Percentiles rank a stretch among this genome's conserved stretches.
phyloP scores from a whole-genome alignment of 2,329 filamentous ascomycete species.

The Neofusicoccum ribis region DNA sequence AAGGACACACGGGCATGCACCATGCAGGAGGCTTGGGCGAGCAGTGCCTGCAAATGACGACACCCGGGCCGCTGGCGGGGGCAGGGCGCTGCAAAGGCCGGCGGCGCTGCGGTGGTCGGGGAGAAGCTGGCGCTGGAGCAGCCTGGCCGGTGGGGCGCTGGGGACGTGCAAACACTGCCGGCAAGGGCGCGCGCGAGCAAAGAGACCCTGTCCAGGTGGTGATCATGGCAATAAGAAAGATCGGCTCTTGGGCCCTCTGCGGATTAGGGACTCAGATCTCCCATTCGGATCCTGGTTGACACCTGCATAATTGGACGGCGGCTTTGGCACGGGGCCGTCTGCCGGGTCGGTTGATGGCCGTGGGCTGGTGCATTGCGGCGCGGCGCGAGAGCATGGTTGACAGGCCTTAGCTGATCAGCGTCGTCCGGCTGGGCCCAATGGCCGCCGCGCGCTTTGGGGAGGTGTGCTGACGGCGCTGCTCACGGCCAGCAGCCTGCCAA shows the following conservation, averaged over 20 bases:
- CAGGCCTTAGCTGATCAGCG: slow-evolving; percentile 13
- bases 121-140: not conserved
- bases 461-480: slow-evolving; percentile 16
- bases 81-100: slow-evolving; percentile 3
- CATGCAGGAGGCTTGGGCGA: slow-evolving; percentile 16
- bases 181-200: not conserved
- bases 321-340: slow-evolving; percentile 19
- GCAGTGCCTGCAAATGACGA: slow-evolving; percentile 17
- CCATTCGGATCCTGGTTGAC: slow-evolving; percentile 16
- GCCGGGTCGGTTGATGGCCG: slow-evolving; percentile 20
- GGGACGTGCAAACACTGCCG: not conserved
- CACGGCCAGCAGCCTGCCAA: slow-evolving; percentile 5
- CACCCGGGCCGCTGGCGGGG: slow-evolving; percentile 2
- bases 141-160: not conserved
- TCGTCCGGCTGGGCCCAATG: not conserved
- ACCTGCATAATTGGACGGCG: slow-evolving; percentile 21
- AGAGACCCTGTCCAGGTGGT: slow-evolving; percentile 21
- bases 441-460: not conserved
- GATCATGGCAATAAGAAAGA: slow-evolving; percentile 21
- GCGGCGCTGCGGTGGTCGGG: not conserved
- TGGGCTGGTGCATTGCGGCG: slow-evolving; percentile 17
- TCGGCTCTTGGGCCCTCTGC: slow-evolving; percentile 20
- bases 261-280: slow-evolving; percentile 20
- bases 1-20: slow-evolving; percentile 16
- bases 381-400: slow-evolving; percentile 19